Conservation (phyloP, 805 yeast species). For the Isabelozyma rhagii region DNA sequence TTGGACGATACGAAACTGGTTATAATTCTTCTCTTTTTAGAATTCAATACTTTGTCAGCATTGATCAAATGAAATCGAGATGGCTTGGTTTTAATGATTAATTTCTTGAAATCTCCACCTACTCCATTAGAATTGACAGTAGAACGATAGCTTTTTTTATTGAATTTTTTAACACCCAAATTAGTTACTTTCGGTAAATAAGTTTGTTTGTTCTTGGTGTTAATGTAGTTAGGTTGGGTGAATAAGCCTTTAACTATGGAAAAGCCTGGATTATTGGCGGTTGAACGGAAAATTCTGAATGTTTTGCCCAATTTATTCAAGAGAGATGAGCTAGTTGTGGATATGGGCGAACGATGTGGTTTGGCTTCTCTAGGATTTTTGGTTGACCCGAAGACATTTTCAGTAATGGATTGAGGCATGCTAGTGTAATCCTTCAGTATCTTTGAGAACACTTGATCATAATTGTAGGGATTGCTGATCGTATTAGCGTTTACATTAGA, state of each 20-base stretch:
- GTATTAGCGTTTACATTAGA: not conserved
- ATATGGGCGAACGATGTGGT: not conserved
- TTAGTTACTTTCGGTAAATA: constrained; percentile 8
- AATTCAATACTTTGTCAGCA: constrained; percentile 36
- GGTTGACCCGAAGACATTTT: constrained; percentile 14
- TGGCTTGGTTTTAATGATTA: constrained; percentile 40
- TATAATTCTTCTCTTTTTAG: constrained; percentile 28
- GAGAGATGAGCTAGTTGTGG: constrained; percentile 14
- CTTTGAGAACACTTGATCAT: constrained; percentile 18
- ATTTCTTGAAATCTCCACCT: constrained; percentile 27
- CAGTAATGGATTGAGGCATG: constrained; percentile 36
- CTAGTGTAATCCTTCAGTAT: constrained; percentile 13
- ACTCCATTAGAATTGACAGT: constrained; percentile 13
- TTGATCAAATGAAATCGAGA: constrained; percentile 39
- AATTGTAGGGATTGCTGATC: constrained; percentile 27
- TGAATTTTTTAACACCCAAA: constrained; percentile 1
- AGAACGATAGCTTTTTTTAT: constrained; percentile 4
- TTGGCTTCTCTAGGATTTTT: constrained; percentile 8
- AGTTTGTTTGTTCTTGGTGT: constrained; percentile 4
- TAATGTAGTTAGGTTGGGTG: constrained; percentile 21
- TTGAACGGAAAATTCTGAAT: constrained; percentile 26
- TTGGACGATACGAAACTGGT: constrained; percentile 11
- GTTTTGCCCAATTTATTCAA: constrained; percentile 33
- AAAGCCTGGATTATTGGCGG: constrained; percentile 3
- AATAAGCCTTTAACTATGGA: constrained; percentile 28